Percentiles rank a stretch among this genome's conserved stretches.
Evolutionary conservation across 2,329 filamentous ascomycete genomes (phyloP).

Genomic region (Arthrocladium fulminans): DNA sequence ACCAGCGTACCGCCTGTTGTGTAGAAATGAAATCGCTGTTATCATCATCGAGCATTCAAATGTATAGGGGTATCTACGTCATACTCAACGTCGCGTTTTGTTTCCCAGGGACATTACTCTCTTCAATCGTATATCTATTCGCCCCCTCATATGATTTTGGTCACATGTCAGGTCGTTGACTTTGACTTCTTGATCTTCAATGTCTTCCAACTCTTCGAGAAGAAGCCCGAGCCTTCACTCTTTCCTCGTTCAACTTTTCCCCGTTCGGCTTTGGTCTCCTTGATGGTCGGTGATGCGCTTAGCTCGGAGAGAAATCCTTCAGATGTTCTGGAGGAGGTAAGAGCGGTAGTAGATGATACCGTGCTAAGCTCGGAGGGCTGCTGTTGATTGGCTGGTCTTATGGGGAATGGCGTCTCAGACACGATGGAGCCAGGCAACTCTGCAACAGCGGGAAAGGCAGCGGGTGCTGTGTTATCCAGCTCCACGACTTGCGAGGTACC

Average conservation of each 20-base stretch:
- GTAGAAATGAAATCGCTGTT: too few species aligned
- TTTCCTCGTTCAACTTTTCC: constrained; percentile 12
- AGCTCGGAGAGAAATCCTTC: neutral
- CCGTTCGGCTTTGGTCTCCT: constrained; percentile 8
- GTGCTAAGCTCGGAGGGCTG: neutral
- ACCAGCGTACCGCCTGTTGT: too few species aligned
- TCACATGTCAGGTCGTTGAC: neutral
- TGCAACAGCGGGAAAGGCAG: constrained; percentile 3
- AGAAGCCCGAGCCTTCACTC: constrained; percentile 14
- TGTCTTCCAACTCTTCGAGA: constrained; percentile 10
- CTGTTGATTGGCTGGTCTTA: constrained; percentile 3
- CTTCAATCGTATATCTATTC: neutral
- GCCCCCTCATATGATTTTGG: too few species aligned
- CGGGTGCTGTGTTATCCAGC: neutral
- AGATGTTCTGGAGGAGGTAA: neutral
- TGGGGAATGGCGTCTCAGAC: constrained; percentile 8
- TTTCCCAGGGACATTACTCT: neutral
- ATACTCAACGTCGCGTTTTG: neutral
- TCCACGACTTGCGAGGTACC: constrained; percentile 6
- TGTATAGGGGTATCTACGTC: neutral
- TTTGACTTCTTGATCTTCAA: constrained; percentile 14
- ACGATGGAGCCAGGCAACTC: constrained; percentile 10
- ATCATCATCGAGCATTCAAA: too few species aligned
- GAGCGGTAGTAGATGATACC: neutral
- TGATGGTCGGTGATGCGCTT: constrained; percentile 6